Base-by-base conservation (phyloP, 1,284 basidiomycete species). In the Lignosus rhinocerotis region DNA sequence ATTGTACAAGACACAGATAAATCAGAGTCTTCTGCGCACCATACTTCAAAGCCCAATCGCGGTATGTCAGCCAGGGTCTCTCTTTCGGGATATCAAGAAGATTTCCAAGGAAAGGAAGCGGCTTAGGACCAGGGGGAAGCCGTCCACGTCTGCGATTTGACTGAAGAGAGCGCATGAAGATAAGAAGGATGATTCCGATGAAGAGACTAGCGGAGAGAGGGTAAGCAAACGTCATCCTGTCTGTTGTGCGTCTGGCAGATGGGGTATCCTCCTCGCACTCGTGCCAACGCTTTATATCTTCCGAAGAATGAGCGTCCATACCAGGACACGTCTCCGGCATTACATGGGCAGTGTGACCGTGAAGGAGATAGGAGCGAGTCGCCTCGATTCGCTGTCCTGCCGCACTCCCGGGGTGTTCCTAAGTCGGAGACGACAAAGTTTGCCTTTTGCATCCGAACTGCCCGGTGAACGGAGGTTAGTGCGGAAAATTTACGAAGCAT, bases 41-140 rank as follows among this genome's bases (percentile, higher is more conserved):
- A 51, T 59, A 59, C 21, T 47, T 44, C 44, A 9, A 4, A 30
- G 48, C 25, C 53, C 48, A 55, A 30, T 59, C 57, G 25, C 53
- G 53, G 34, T 55, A 59, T 12, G 47, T 47, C n/a, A 51, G 19
- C 57, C 57, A 55, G 10, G 57, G 53, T 2, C 39, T 38, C 14
- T 51, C 50, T 16, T 45, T 45, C 4, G 53, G 57, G 10, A 59
- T 51, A 11, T 59, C 48, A 9, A 51, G 41, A 14, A 59, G 31
- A 17, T 59, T 59, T 10, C 57, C 57, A 10, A 59, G 16, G 12
- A 59, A 19, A 36, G 52, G 52, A 19, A 48, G 17, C 2, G 57
- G 57, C 19, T 51, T 51, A 4, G 57, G 57, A n/a, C 57, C 57
- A 11, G 57, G 57, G 8, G 49, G 57, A 1, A 51, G 30, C 2